These are phyloP conservation scores for Irpex rosettiformis DNA, from an alignment of 1,284 basidiomycete genomes.

Conservation along the genomic window DNA sequence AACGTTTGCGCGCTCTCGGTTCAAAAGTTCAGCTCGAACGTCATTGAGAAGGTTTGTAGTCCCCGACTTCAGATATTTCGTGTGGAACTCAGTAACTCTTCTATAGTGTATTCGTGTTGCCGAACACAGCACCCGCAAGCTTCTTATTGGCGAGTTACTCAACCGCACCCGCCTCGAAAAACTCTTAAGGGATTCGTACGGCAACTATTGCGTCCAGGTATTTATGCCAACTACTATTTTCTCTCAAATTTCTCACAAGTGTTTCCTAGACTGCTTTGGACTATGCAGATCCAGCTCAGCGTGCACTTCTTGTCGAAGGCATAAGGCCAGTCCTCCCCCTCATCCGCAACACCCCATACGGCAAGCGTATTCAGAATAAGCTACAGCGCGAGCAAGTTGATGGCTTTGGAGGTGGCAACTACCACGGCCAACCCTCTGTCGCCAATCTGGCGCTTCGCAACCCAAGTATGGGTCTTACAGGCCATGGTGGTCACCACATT, in stretches of 20 bases:
- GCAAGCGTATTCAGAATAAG: slow-evolving; percentile 97
- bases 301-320: slow-evolving; percentile 84
- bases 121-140: slow-evolving; percentile 90
- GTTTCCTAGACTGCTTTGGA: slow-evolving; percentile 81
- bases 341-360: slow-evolving; percentile 96
- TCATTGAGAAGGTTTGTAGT: slow-evolving; percentile 80
- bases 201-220: slow-evolving; percentile 92
- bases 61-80: not conserved
- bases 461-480: slow-evolving; percentile 48
- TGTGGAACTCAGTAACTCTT: not conserved
- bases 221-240: slow-evolving; percentile 18
- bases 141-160: slow-evolving; percentile 93
- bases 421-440: slow-evolving; percentile 59
- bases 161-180: slow-evolving; percentile 96
- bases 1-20: slow-evolving; percentile 98
- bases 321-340: slow-evolving; percentile 95
- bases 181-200: slow-evolving; percentile 90
- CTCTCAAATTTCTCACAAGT: not conserved
- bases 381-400: slow-evolving; percentile 89
- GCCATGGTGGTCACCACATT: slow-evolving; percentile 45
- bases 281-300: slow-evolving; percentile 89
- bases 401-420: slow-evolving; percentile 41
- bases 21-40: slow-evolving; percentile 97
- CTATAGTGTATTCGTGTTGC: slow-evolving; percentile 93
- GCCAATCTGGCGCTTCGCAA: slow-evolving; percentile 54